These are phyloP conservation scores for Phytophthora pisi DNA, from an alignment of 352 stramenopile species.

Conservation along the genomic window DNA sequence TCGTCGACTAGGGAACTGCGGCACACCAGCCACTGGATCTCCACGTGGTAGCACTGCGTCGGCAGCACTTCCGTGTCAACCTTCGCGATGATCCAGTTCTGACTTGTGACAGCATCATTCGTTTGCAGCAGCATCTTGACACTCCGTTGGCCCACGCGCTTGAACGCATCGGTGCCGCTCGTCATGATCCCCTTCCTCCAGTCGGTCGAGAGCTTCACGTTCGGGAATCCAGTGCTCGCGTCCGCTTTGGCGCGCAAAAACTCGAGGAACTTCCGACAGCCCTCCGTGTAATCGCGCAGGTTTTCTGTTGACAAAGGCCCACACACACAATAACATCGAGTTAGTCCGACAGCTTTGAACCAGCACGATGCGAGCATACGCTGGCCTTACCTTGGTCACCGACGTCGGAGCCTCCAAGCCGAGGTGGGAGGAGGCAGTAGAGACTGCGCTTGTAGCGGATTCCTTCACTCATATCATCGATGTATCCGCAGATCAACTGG, in stretches of 20 bases:
- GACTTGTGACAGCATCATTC: constrained; percentile 67
- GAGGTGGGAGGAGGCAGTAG: constrained; percentile 72
- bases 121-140: constrained; percentile 78
- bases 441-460: constrained; percentile 84
- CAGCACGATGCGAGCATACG: not conserved
- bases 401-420: constrained; percentile 36
- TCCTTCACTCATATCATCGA: constrained; percentile 85
- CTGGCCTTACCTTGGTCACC: constrained; percentile 37
- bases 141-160: constrained; percentile 65
- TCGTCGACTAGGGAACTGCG: constrained; percentile 84
- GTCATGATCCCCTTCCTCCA: constrained; percentile 49
- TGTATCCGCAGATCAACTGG: constrained; percentile 87
- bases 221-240: constrained; percentile 54
- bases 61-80: constrained; percentile 74
- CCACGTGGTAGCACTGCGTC: constrained; percentile 82
- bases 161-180: constrained; percentile 65
- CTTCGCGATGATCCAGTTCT: constrained; percentile 84
- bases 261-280: constrained; percentile 73
- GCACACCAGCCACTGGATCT: constrained; percentile 88
- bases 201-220: constrained; percentile 59
- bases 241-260: constrained; percentile 69
- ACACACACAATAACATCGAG: not conserved
- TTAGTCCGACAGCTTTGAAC: not conserved
- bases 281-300: constrained; percentile 63
- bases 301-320: constrained; percentile 38